A percentile compares a stretch with the other conserved stretches of the same genome.
These are phyloP conservation scores for Daphne laureola DNA, from an alignment of 441 rosid species.

Conservation along the genomic window DNA sequence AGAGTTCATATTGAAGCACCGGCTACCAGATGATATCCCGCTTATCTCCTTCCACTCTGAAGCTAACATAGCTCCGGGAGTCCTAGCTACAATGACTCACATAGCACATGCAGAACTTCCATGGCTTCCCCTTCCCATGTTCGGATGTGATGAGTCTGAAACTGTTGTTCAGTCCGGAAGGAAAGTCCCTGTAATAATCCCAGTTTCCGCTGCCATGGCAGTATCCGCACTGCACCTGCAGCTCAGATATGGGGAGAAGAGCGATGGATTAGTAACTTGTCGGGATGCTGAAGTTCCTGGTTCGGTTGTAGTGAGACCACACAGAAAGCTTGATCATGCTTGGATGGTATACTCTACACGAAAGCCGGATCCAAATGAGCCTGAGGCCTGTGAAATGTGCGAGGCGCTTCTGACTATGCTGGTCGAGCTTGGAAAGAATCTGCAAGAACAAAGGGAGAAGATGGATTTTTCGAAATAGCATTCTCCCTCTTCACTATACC, in stretches of 20 bases:
- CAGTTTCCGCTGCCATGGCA: conserved; percentile 59
- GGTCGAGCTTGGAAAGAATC: conserved; percentile 36
- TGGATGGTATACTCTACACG: conserved; percentile 59
- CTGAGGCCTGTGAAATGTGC: conserved; percentile 52
- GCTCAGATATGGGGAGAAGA: conserved; percentile 62
- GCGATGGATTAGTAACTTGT: conserved; percentile 56
- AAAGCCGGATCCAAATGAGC: conserved; percentile 32
- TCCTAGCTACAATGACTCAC: conserved; percentile 51
- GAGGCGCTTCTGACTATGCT: conserved; percentile 56
- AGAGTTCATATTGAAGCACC: conserved; percentile 51
- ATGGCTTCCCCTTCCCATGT: conserved; percentile 40
- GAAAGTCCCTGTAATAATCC: conserved; percentile 50
- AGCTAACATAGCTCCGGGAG: conserved; percentile 44
- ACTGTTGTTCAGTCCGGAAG: conserved; percentile 24
- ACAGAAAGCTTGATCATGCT: conserved; percentile 50
- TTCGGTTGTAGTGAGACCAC: conserved; percentile 44
- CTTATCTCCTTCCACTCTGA: conserved; percentile 54
- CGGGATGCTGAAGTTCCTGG: conserved; percentile 67
- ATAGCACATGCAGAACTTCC: conserved; percentile 71
- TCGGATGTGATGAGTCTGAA: conserved; percentile 22
- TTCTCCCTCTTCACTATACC: too few relatives aligned
- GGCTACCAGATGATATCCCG: conserved; percentile 45
- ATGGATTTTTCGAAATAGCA: too few relatives aligned
- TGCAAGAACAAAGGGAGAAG: neutral
- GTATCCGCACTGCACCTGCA: conserved; percentile 53